phyloP scores from a whole-genome alignment of 2,329 filamentous ascomycete species.

The Eutypella sp. region DNA sequence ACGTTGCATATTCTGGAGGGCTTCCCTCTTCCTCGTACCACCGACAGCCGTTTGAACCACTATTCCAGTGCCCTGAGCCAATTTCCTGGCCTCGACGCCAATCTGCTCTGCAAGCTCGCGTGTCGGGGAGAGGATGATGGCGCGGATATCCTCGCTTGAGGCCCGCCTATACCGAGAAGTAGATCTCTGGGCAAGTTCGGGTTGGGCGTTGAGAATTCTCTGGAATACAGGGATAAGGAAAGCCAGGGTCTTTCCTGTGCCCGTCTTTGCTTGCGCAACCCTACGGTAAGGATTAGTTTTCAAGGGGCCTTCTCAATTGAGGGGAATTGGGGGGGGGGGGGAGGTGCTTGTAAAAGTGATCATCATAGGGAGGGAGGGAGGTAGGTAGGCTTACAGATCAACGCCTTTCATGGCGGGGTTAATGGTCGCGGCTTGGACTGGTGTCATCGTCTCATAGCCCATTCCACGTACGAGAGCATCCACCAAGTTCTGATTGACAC shows the following conservation, averaged over 20 bases:
- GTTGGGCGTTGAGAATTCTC: conserved; percentile 63
- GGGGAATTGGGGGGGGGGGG: neutral
- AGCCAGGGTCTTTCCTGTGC: conserved; percentile 92
- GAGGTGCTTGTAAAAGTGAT: conserved; percentile 16
- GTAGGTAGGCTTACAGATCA: conserved; percentile 62
- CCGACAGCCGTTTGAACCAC: conserved; percentile 76
- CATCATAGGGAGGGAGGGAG: neutral
- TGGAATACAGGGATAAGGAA: conserved; percentile 86
- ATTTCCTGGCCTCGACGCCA: conserved; percentile 68
- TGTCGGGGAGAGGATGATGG: conserved; percentile 72
- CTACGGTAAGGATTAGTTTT: conserved; percentile 34
- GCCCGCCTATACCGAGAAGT: conserved; percentile 26
- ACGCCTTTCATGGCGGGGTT: conserved; percentile 70
- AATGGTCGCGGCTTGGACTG: conserved; percentile 84
- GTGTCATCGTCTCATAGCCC: conserved; percentile 81
- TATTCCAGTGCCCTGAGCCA: conserved; percentile 62
- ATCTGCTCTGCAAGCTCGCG: conserved; percentile 80
- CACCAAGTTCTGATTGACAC: conserved; percentile 62
- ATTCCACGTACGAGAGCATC: conserved; percentile 65
- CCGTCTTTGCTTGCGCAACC: conserved; percentile 91
- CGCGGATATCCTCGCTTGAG: conserved; percentile 56
- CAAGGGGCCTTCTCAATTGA: neutral
- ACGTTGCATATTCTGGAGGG: conserved; percentile 62
- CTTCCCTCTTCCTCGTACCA: conserved; percentile 70
- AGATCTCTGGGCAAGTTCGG: conserved; percentile 48